Evolutionary conservation across 1,284 basidiomycete genomes (phyloP).

Genomic region (Austroboletus novae-zelandiae): DNA sequence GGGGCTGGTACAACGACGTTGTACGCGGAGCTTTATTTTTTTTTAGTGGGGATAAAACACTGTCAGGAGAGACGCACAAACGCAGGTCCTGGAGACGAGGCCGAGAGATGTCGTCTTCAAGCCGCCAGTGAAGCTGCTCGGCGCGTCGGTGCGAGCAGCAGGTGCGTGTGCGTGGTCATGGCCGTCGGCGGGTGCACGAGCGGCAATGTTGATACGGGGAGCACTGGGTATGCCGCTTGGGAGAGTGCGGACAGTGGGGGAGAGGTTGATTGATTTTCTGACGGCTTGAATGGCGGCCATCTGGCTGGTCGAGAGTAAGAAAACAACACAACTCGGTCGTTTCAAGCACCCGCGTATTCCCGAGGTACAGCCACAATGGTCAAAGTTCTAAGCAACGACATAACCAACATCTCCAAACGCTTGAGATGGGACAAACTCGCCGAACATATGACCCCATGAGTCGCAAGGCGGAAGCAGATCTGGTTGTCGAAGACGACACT

Average conservation of each 20-base stretch:
- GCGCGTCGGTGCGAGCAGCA: constrained; percentile 62
- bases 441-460: background rate
- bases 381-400: no score
- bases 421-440: background rate
- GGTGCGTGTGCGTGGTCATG: constrained; percentile 58
- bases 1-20: constrained; percentile 59
- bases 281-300: constrained; percentile 70
- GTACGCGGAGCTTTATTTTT: constrained; percentile 41
- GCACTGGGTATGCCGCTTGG: constrained; percentile 72
- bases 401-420: no score
- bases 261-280: constrained; percentile 80
- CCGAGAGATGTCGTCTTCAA: constrained; percentile 48
- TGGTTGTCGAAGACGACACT: no score
- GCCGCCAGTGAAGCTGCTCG: constrained; percentile 61
- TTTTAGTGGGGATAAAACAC: background rate
- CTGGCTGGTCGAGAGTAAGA: constrained; percentile 9
- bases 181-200: constrained; percentile 57
- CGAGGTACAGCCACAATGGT: constrained; percentile 12
- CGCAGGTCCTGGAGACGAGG: constrained; percentile 62
- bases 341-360: constrained; percentile 24
- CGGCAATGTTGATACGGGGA: constrained; percentile 68
- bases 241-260: constrained; percentile 77
- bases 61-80: constrained; percentile 52
- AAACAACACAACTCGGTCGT: background rate
- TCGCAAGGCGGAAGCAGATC: no score